phyloP scores from a whole-genome alignment of 805 yeast species.

The Wickerhamomyces bovis region DNA sequence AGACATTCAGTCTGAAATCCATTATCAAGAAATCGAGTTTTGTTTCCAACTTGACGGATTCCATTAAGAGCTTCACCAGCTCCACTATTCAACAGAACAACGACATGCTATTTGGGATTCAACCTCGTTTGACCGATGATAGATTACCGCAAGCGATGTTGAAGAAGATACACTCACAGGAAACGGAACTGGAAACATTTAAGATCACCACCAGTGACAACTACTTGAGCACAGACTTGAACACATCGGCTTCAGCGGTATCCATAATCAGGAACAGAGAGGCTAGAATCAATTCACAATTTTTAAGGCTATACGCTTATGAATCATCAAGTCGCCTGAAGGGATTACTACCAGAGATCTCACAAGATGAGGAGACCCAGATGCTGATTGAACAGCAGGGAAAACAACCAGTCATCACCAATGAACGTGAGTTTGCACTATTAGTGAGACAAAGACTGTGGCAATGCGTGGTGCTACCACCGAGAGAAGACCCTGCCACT shows the following conservation, averaged over 20 bases:
- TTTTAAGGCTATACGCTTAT: constrained; percentile 43
- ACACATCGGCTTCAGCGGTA: neutral
- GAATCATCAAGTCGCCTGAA: constrained; percentile 37
- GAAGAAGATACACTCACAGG: constrained; percentile 3
- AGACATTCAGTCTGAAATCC: neutral
- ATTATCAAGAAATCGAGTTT: constrained; percentile 11
- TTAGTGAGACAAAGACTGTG: constrained; percentile 45
- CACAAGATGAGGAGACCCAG: constrained; percentile 28
- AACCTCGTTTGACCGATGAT: constrained; percentile 25
- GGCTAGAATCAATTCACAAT: constrained; percentile 43
- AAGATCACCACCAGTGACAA: constrained; percentile 16
- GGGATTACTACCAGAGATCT: constrained; percentile 27
- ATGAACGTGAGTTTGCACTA: constrained; percentile 33
- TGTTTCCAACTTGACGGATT: constrained; percentile 20
- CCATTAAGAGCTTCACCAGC: constrained; percentile 14
- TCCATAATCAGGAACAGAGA: constrained; percentile 31
- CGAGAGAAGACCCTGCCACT: constrained; percentile 38
- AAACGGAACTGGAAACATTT: constrained; percentile 22
- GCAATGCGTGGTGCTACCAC: constrained; percentile 47
- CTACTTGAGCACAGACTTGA: constrained; percentile 1
- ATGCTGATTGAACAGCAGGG: constrained; percentile 4
- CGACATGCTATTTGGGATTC: constrained; percentile 20
- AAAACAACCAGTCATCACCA: constrained; percentile 5
- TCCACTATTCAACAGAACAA: constrained; percentile 14
- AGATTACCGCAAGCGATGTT: constrained; percentile 9